These are phyloP conservation scores for Bacidia rubella DNA, from an alignment of 495 filamentous ascomycete genomes.

Conservation along the genomic window DNA sequence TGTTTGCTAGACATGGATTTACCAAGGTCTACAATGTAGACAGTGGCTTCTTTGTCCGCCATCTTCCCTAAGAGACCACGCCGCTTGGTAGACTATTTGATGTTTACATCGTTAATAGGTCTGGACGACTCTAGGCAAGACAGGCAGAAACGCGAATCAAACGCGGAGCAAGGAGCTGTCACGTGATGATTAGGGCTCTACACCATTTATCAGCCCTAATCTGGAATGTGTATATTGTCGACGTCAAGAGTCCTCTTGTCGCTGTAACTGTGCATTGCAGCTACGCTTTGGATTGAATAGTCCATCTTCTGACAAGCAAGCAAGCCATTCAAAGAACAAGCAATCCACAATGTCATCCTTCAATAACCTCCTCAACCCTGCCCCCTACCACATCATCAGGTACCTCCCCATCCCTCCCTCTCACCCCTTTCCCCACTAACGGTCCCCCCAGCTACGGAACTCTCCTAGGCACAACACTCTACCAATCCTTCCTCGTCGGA, in stretches of 20 bases:
- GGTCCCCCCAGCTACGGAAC: slow-evolving; percentile 52
- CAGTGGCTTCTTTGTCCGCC: slow-evolving; percentile 87
- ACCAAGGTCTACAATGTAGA: slow-evolving; percentile 84
- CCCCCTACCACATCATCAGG: slow-evolving; percentile 68
- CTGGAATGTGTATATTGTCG: background rate
- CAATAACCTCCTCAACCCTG: slow-evolving; percentile 40
- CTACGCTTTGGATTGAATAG: too few species aligned
- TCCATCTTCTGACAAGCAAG: too few species aligned
- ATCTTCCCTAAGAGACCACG: slow-evolving; percentile 30
- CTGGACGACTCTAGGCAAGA: background rate
- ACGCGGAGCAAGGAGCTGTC: background rate
- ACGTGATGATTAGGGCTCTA: background rate
- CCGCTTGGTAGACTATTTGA: background rate
- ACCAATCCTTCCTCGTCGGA: slow-evolving; percentile 73
- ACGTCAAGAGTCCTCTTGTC: too few species aligned
- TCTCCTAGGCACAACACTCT: slow-evolving; percentile 63
- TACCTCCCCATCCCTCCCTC: slow-evolving; percentile 23
- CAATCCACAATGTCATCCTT: slow-evolving; percentile 29
- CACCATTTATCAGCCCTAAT: background rate
- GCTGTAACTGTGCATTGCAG: too few species aligned
- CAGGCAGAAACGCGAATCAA: slow-evolving; percentile 1
- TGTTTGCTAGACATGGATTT: slow-evolving; percentile 64
- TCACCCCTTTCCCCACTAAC: background rate
- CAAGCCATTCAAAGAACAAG: background rate
- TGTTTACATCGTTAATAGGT: background rate